Evolutionary conservation across 257 asterid genomes (phyloP), one percentile per base, ranked within the genome.

Genomic region (Primulina eburnea): DNA sequence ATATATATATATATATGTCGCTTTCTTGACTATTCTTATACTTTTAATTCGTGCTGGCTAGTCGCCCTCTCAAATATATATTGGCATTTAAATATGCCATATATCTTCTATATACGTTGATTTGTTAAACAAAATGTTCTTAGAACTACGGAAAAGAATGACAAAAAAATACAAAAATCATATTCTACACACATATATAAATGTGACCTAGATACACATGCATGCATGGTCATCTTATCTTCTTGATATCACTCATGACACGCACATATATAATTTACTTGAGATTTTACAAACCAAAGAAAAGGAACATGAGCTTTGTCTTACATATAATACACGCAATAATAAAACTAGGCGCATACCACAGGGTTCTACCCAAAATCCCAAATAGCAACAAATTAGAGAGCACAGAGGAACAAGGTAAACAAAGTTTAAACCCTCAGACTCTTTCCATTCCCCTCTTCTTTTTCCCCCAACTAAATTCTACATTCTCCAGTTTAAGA

Each of bases 371-470:
- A 12, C 17, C 66, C 63, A 79, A 79, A 33, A 75, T 79, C 85
- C 86, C 74, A 72, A 75, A 62, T 62, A 68, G 77, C 73, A 73
- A 75, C 76, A 75, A 69, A 50, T 53, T 30, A 64, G 66, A 58
- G 61, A 24, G 63, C n/a, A 7, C 69, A 78, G 72, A 76, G 74
- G 73, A 75, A 71, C 69, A 81, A 81, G 79, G 78, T 77, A 74
- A 60, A 73, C 29, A 69, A 37, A 4, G 7, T 57, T 17, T 8
- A 60, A 38, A 62, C 30, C 30, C 71, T 43, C 64, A 34, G 12
- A 12, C 17, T 77, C 12, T 76, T 35, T 77, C 69, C 43, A n/a
- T 32, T 28, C 63, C 57, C 37, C 75, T 26, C 16, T 61, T 38
- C 10, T 57, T 43, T 28, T 8, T 14, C 58, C 64, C 64, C 43